phyloP scores from a whole-genome alignment of 108 stramenopile species.

The Aurantiochytrium sp. region DNA sequence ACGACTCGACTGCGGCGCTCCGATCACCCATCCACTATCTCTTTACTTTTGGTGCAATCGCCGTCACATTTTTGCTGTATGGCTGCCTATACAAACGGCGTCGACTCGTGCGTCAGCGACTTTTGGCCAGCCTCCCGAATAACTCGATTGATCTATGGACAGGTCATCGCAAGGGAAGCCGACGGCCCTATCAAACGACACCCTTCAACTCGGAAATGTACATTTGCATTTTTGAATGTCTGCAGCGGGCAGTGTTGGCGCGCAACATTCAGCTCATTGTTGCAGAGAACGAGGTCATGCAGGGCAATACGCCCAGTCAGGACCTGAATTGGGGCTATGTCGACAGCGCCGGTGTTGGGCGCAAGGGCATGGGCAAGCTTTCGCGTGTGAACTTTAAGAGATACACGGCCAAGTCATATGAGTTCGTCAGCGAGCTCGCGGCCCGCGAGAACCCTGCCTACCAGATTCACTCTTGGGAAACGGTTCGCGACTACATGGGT shows the following conservation, averaged over 20 bases:
- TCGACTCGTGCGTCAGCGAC: not conserved
- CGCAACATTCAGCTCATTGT: not conserved
- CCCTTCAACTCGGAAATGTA: constrained; percentile 7
- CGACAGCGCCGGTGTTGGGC: not conserved
- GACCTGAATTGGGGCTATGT: not conserved
- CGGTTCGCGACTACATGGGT: not conserved
- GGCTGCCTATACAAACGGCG: not conserved
- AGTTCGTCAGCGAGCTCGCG: not conserved
- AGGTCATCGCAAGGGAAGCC: not conserved
- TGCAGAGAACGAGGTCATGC: not conserved
- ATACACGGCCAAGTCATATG: not conserved
- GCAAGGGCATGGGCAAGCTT: not conserved
- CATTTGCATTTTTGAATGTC: not conserved
- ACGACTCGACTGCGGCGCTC: constrained; percentile 10
- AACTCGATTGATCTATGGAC: not conserved
- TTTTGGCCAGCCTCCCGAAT: not conserved
- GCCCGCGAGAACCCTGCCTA: not conserved
- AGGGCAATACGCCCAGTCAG: not conserved
- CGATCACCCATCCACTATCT: not conserved
- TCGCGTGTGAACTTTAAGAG: not conserved
- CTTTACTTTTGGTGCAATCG: not conserved
- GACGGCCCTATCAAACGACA: not conserved
- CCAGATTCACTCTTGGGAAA: not conserved
- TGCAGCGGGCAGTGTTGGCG: not conserved
- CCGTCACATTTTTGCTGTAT: not conserved